A percentile compares a stretch with the other conserved stretches of the same genome.
These are phyloP conservation scores for Dichotomocladium elegans DNA, from an alignment of 371 early-diverging fungal species.

Conservation along the genomic window DNA sequence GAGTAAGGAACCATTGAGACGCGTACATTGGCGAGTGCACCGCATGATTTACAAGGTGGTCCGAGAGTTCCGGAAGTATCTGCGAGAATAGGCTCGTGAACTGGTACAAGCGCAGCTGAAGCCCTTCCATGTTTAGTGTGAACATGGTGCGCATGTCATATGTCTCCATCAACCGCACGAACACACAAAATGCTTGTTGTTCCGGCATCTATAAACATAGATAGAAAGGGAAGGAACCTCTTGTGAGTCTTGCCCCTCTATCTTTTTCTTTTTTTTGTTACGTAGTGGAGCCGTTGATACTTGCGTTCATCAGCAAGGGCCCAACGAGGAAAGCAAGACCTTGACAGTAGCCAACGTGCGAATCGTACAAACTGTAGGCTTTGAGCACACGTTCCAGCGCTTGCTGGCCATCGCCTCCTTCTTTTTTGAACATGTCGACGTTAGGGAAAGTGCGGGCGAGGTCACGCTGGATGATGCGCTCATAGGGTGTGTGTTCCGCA, in stretches of 20 bases:
- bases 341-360: conserved; percentile 95
- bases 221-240: background rate
- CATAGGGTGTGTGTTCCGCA: conserved; percentile 76
- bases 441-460: conserved; percentile 90
- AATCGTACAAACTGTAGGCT: conserved; percentile 89
- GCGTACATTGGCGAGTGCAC: conserved; percentile 84
- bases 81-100: conserved; percentile 77
- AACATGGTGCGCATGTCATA: conserved; percentile 77
- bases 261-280: too few species aligned
- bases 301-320: conserved; percentile 87
- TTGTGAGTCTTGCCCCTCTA: too few species aligned
- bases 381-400: conserved; percentile 79
- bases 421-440: conserved; percentile 80
- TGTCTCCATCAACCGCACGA: conserved; percentile 80
- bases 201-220: conserved; percentile 68
- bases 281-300: conserved; percentile 24
- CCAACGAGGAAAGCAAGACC: conserved; percentile 94
- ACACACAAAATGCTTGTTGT: conserved; percentile 84
- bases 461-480: conserved; percentile 88
- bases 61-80: conserved; percentile 66
- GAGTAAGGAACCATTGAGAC: conserved; percentile 85
- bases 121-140: conserved; percentile 77
- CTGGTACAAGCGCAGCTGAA: conserved; percentile 78
- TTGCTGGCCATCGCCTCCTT: conserved; percentile 84
- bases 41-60: conserved; percentile 69